Conservation (phyloP, 352 stramenopile genomes). For the Globisporangium mamillatum region DNA sequence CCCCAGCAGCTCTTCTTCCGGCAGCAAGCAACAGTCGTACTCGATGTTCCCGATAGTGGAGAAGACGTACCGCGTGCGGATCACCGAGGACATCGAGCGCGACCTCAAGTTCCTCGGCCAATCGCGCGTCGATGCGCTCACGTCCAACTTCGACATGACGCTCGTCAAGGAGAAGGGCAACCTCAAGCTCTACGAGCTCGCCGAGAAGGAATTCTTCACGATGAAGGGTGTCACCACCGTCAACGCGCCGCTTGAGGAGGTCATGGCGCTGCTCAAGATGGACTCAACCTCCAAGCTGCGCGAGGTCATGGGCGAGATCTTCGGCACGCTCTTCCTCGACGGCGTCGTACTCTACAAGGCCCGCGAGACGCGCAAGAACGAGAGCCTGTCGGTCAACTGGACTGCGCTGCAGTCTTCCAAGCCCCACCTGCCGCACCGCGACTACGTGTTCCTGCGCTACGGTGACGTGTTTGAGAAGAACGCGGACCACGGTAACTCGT, state of each 20-base stretch:
- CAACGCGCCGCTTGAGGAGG: slow-evolving; percentile 65
- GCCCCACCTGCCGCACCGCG: slow-evolving; percentile 76
- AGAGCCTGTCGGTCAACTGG: slow-evolving; percentile 79
- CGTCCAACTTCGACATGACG: slow-evolving; percentile 76
- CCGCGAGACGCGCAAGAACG: slow-evolving; percentile 54
- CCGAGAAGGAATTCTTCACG: slow-evolving; percentile 83
- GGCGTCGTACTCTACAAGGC: slow-evolving; percentile 69
- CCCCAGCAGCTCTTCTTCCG: background rate
- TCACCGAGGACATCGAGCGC: slow-evolving; percentile 81
- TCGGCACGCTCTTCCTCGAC: slow-evolving; percentile 81
- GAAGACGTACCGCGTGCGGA: slow-evolving; percentile 75
- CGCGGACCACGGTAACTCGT: slow-evolving; percentile 50
- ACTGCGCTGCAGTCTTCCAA: slow-evolving; percentile 80
- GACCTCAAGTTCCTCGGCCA: slow-evolving; percentile 82
- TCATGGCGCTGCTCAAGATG: slow-evolving; percentile 83
- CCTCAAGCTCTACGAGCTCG: slow-evolving; percentile 75
- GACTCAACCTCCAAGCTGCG: slow-evolving; percentile 58
- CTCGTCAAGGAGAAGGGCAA: slow-evolving; percentile 68
- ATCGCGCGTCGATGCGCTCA: slow-evolving; percentile 78
- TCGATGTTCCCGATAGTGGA: slow-evolving; percentile 86
- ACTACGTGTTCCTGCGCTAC: slow-evolving; percentile 88
- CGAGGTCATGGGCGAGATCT: slow-evolving; percentile 81
- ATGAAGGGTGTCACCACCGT: slow-evolving; percentile 80
- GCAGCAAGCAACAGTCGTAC: slow-evolving; percentile 28
- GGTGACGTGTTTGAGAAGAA: slow-evolving; percentile 76